A percentile compares a stretch with the other conserved stretches of the same genome.
phyloP scores from a whole-genome alignment of 1,284 basidiomycete species.

The Apiotrichum gracile region DNA sequence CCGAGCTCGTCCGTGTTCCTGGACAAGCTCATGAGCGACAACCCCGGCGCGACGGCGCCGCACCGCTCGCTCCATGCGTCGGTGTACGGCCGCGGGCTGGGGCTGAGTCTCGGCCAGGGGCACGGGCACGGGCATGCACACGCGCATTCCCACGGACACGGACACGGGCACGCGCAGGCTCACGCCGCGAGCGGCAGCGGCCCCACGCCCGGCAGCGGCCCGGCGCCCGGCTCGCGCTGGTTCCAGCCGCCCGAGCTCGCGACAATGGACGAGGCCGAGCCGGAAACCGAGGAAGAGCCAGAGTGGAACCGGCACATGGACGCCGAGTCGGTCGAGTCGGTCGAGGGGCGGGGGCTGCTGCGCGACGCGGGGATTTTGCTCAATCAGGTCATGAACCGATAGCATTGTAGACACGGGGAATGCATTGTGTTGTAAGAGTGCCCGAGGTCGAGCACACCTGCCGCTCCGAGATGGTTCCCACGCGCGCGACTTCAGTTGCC shows the following conservation, averaged over 20 bases:
- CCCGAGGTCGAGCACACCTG: too few species aligned
- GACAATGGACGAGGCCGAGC: slow-evolving; percentile 13
- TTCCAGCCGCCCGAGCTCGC: slow-evolving; percentile 8
- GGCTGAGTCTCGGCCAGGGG: neutral
- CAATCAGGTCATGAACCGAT: slow-evolving; percentile 41
- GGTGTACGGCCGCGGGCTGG: slow-evolving; percentile 1
- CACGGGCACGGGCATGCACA: neutral
- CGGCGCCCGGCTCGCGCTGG: slow-evolving; percentile 22
- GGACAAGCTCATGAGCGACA: slow-evolving; percentile 65
- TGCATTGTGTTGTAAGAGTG: too few species aligned
- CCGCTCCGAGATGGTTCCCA: too few species aligned
- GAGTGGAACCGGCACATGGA: slow-evolving; percentile 14
- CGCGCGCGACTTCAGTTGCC: too few species aligned
- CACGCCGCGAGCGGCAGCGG: too few species aligned
- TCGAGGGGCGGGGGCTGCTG: slow-evolving; percentile 25
- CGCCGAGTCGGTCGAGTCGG: slow-evolving; percentile 13
- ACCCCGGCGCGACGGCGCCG: neutral
- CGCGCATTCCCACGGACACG: neutral
- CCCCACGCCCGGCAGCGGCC: neutral
- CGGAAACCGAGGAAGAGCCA: slow-evolving; percentile 16
- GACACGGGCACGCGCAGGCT: neutral
- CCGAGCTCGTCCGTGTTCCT: slow-evolving; percentile 79
- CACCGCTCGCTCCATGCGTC: neutral
- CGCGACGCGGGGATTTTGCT: slow-evolving; percentile 40
- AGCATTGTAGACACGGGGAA: too few species aligned